Evolutionary conservation across 768 basidiomycete genomes (phyloP).

Genomic region (Auricularia heimuer): DNA sequence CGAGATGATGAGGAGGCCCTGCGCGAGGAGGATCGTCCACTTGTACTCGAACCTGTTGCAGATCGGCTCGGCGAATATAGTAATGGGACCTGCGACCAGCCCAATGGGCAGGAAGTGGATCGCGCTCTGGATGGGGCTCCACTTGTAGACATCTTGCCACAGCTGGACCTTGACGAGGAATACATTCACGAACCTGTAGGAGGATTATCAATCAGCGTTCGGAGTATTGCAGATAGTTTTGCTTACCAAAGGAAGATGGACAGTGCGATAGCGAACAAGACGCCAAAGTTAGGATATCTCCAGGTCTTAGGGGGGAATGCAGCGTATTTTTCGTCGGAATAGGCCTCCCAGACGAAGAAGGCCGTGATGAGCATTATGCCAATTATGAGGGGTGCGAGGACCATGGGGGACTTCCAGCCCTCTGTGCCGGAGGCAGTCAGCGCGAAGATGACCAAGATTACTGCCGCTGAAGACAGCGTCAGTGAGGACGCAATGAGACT

Average conservation of each 20-base stretch:
- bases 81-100: conserved; percentile 24
- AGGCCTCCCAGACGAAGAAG: conserved; percentile 45
- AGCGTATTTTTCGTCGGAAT: conserved; percentile 30
- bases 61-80: conserved; percentile 29
- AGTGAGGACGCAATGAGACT: background rate
- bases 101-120: conserved; percentile 23
- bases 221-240: background rate
- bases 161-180: conserved; percentile 3
- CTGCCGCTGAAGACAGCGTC: conserved; percentile 17
- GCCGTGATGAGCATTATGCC: conserved; percentile 28
- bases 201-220: background rate
- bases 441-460: conserved; percentile 33
- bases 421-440: conserved; percentile 27
- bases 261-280: background rate
- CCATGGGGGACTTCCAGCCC: conserved; percentile 40
- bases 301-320: conserved; percentile 17
- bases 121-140: conserved; percentile 9
- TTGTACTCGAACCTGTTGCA: conserved; percentile 20
- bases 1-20: conserved; percentile 26
- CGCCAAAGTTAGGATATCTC: background rate
- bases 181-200: conserved; percentile 1
- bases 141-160: conserved; percentile 6
- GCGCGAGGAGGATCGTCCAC: conserved; percentile 36
- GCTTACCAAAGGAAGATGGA: background rate
- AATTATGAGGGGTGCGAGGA: conserved; percentile 37